Base-by-base conservation (phyloP, 371 early-diverging fungal species). In the Entomophthora muscae region DNA sequence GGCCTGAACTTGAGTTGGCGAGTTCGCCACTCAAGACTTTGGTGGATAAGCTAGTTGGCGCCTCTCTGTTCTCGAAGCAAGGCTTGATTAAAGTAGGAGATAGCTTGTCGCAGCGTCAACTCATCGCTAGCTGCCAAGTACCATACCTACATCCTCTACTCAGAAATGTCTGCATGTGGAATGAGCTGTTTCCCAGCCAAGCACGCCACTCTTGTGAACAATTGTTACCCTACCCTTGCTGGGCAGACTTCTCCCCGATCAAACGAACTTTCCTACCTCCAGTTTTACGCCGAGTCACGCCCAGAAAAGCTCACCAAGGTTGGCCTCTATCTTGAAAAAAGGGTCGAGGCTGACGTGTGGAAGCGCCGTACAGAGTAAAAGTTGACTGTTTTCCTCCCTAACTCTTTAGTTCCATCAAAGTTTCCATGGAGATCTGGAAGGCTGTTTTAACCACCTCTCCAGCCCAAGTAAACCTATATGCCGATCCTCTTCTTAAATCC, bases 231-330 rank as follows among this genome's bases (percentile, higher is more conserved):
- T 26, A 81, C 81, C 27, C 79, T 81, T 65, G 79, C 90, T 22
- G 89, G 84, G 12, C 91, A 85, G 62, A 79, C 80, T n/a, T 82
- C 81, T 2, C 88, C 96, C 42, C 82, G 81, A 67, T 80, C 88
- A 42, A 85, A 83, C 62, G 88, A 89, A 68, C 83, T 94, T 10
- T 92, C 94, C 23, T 87, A 89, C 66, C 76, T 95, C 32, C 78
- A 87, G 31, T 94, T 86, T 74, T 95, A 95, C 71, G 86, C 90
- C 28, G 80, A 83, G 53, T 84, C 89, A 59, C 84, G 91, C 69
- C 95, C 95, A 2, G 89, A 86, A 52, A 95, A 95, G 71, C 78
- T 94, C 27, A 80, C 88, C 63, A 95, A 95, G 67, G 92, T 94
- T 52, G 93, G 93, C 63, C 74, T 71, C 21, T 91, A 84, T 70